Conservation (phyloP, 345 rosid species). For the Firmiana major region DNA sequence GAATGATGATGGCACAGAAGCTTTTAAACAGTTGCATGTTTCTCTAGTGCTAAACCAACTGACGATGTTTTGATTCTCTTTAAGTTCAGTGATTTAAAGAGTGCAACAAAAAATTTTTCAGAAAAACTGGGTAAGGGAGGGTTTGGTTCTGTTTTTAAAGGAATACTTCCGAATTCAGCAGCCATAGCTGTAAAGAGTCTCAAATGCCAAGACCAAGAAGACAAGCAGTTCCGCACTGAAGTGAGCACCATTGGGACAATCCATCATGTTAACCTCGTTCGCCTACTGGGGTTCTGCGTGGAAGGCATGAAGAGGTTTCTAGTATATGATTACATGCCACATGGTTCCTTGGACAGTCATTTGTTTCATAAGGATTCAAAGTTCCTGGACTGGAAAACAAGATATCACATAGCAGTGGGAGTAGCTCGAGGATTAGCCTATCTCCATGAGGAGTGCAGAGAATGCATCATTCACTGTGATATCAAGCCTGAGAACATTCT, state of each 20-base stretch:
- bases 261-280: constrained; percentile 7
- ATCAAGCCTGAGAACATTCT: too few species aligned
- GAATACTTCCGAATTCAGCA: too few species aligned
- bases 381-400: constrained; percentile 46
- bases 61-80: too few species aligned
- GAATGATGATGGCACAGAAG: too few species aligned
- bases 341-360: constrained; percentile 52
- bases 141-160: too few species aligned
- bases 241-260: constrained; percentile 7
- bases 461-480: too few species aligned
- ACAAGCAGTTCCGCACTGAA: constrained; percentile 29
- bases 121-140: too few species aligned
- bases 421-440: constrained; percentile 59
- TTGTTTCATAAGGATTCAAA: constrained; percentile 33
- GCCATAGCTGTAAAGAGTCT: too few species aligned
- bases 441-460: constrained; percentile 42
- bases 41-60: too few species aligned
- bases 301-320: constrained; percentile 2
- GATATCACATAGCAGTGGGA: constrained; percentile 50
- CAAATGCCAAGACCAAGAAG: constrained; percentile 51
- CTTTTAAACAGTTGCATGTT: too few species aligned
- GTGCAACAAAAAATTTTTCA: too few species aligned
- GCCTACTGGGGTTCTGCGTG: constrained; percentile 1
- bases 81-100: too few species aligned
- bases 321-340: constrained; percentile 8